Conservation (phyloP, 1,284 basidiomycete species). For the Tilletia caries region DNA sequence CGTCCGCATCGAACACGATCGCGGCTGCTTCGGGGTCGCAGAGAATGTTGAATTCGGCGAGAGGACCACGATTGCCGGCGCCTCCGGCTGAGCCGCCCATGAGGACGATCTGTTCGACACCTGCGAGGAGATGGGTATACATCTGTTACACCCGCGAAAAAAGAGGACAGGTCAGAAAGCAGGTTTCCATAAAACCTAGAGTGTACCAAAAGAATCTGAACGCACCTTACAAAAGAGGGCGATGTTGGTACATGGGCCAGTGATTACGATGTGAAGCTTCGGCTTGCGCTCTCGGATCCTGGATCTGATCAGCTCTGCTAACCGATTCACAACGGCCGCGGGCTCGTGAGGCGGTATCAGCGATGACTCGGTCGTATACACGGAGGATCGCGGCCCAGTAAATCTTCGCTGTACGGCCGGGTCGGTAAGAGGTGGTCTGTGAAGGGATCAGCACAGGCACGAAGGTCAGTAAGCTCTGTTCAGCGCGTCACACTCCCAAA, state of each 20-base stretch:
- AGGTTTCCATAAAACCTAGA: no score
- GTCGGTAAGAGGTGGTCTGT: neutral
- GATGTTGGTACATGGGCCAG: conserved; percentile 45
- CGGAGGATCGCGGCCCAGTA: conserved; percentile 59
- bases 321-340: conserved; percentile 32
- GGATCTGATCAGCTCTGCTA: conserved; percentile 57
- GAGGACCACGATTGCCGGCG: conserved; percentile 36
- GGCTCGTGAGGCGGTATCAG: conserved; percentile 22
- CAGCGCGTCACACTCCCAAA: no score
- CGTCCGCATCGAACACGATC: conserved; percentile 39
- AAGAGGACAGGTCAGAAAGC: no score
- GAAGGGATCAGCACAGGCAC: no score
- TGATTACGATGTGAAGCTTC: conserved; percentile 36
- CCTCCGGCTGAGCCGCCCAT: conserved; percentile 45
- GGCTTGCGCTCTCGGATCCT: conserved; percentile 27
- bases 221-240: conserved; percentile 34
- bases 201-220: neutral
- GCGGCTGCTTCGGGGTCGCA: conserved; percentile 44
- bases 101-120: conserved; percentile 41
- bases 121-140: conserved; percentile 33
- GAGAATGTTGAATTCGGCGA: conserved; percentile 46
- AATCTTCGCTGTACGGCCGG: conserved; percentile 55
- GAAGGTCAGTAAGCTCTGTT: no score
- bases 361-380: neutral
- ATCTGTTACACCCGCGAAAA: neutral